phyloP scores from a whole-genome alignment of 805 yeast genomes.

The Pichia cabralensis region DNA sequence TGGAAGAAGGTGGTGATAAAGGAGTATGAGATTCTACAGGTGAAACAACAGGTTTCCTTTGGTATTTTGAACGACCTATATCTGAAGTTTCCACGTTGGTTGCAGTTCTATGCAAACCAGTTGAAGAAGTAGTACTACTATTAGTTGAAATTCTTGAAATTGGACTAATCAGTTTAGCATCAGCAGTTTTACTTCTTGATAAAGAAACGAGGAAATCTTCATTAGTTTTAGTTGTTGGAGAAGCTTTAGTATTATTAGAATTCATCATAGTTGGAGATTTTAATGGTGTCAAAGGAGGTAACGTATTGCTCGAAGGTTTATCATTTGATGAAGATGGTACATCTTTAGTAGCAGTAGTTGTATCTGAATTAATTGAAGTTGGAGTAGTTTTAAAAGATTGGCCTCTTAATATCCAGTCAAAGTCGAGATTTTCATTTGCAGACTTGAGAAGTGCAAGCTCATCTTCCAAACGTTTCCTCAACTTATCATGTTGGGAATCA shows the following conservation, averaged over 20 bases:
- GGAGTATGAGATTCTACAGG: conserved; percentile 1
- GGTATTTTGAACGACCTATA: conserved; percentile 4
- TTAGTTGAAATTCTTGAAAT: conserved; percentile 5
- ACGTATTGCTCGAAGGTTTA: conserved; percentile 1
- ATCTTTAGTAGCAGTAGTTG: conserved; percentile 8
- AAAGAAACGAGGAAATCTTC: conserved; percentile 10
- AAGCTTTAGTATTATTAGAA: conserved; percentile 18
- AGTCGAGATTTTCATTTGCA: conserved; percentile 18
- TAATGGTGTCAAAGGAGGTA: conserved; percentile 13
- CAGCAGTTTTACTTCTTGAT: conserved; percentile 20
- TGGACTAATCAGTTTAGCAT: conserved; percentile 9
- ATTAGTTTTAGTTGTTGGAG: conserved; percentile 17
- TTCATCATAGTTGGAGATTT: conserved; percentile 20
- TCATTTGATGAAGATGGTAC: not conserved
- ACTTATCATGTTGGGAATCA: conserved; percentile 19
- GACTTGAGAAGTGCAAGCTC: conserved; percentile 16
- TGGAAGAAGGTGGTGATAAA: conserved; percentile 3
- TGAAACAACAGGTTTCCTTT: conserved; percentile 1
- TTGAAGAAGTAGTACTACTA: conserved; percentile 3
- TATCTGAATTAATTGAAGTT: conserved; percentile 2
- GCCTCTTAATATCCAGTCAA: conserved; percentile 24
- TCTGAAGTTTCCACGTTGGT: conserved; percentile 19
- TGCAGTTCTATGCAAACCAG: conserved; percentile 18
- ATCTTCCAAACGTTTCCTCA: conserved; percentile 21
- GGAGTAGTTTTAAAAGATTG: too few relatives aligned